These are phyloP conservation scores for Euphrasia arctica DNA, from an alignment of 305 asterid species.

Conservation along the genomic window DNA sequence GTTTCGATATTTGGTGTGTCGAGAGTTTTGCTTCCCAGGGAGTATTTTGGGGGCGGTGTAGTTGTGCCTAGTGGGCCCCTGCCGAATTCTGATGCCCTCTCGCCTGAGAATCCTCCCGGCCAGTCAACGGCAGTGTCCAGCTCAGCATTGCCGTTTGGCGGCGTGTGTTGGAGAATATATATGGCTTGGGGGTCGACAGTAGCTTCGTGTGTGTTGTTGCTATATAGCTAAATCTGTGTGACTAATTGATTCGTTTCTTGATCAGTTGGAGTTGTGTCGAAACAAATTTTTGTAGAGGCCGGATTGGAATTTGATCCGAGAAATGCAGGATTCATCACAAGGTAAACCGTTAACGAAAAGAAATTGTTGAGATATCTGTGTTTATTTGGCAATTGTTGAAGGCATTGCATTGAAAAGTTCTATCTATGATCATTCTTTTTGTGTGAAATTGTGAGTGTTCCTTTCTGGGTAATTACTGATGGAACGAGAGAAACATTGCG, in stretches of 20 bases:
- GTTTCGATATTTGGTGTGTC: conserved; percentile 86
- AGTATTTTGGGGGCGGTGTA: conserved; percentile 54
- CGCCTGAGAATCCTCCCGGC: conserved; percentile 38
- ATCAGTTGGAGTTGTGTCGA: neutral
- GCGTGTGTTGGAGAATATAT: neutral
- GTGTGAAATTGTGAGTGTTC: no score
- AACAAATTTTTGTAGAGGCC: neutral
- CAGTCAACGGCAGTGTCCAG: neutral
- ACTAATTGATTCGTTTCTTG: neutral
- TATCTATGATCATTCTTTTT: no score
- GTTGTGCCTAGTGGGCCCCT: conserved; percentile 44
- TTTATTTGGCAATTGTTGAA: neutral
- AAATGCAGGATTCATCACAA: neutral
- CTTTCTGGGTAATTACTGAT: no score
- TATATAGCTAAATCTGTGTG: neutral
- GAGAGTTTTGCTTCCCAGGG: conserved; percentile 62
- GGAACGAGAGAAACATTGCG: no score
- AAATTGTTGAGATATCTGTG: neutral
- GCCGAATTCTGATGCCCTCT: conserved; percentile 37
- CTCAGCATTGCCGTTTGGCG: neutral
- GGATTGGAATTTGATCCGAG: neutral
- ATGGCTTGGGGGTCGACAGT: neutral
- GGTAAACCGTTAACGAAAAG: neutral
- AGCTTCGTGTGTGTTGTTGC: neutral
- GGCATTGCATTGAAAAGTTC: no score